A percentile compares a stretch with the other conserved stretches of the same genome.
Evolutionary conservation across 1,284 basidiomycete genomes (phyloP).

Genomic region (Ganoderma multipileum): DNA sequence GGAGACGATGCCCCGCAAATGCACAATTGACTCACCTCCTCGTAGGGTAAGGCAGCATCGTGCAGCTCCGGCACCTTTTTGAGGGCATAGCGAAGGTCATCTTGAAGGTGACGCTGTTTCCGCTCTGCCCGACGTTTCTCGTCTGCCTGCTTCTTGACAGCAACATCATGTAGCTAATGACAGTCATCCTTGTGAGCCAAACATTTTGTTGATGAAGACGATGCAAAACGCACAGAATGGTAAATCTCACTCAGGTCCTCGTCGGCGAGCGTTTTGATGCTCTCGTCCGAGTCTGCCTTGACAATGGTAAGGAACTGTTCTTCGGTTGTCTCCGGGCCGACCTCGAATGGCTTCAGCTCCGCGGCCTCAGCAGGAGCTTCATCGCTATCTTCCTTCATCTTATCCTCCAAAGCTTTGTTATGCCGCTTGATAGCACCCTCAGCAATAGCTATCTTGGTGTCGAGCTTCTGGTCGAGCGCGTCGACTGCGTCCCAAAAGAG

Average conservation of each 20-base stretch:
- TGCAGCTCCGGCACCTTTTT: constrained; percentile 87
- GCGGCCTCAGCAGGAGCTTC: constrained; percentile 42
- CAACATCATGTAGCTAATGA: constrained; percentile 71
- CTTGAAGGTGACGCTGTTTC: constrained; percentile 86
- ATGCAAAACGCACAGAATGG: constrained; percentile 60
- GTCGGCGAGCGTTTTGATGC: constrained; percentile 53
- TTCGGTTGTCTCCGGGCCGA: constrained; percentile 64
- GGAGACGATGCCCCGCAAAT: background rate
- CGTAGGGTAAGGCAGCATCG: constrained; percentile 77
- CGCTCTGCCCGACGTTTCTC: constrained; percentile 85
- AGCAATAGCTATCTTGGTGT: constrained; percentile 72
- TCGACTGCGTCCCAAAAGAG: constrained; percentile 97
- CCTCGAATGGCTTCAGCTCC: constrained; percentile 48
- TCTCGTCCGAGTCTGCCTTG: constrained; percentile 57
- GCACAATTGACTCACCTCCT: constrained; percentile 61
- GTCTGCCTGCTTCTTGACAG: constrained; percentile 78
- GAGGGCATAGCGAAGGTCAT: constrained; percentile 95
- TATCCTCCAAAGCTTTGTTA: constrained; percentile 43
- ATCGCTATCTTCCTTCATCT: constrained; percentile 43
- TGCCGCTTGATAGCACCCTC: constrained; percentile 64
- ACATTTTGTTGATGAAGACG: background rate
- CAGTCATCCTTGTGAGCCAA: constrained; percentile 15
- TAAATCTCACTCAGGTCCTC: constrained; percentile 70
- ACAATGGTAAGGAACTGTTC: constrained; percentile 69
- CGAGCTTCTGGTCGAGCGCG: constrained; percentile 84